Evolutionary conservation across 345 rosid species (phyloP), one percentile per base, ranked within the genome.

Genomic region (Aethionema arabicum): DNA sequence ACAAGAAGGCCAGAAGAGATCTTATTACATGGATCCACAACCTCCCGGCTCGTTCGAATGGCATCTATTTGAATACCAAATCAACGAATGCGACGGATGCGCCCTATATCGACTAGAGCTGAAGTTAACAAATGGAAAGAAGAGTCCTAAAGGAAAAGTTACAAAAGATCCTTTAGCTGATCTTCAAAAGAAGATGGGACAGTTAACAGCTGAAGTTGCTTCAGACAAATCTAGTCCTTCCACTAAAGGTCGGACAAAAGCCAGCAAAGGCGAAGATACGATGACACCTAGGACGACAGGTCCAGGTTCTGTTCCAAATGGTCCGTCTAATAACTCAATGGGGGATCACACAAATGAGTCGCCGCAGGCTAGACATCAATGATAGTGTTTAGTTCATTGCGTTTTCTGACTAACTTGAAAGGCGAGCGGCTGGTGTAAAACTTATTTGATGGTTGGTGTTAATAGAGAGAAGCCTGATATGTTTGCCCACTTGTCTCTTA

Each of bases 11-110:
- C 87, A 79, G 50, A 91, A 85, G 70, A 80, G 90, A 73, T 86
- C 98, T 54, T 91, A 91, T 77, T 91, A 84, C 63, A 86, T 91
- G 95, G 98, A 91, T 61, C 98, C 98, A 4, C 98, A 91, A 46
- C 98, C 98, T 48, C 62, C 81, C 0, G 81, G 82, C 46, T 35
- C 63, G 55, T 77, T 71, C 2, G 95, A 85, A 65, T 88, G 98
- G 98, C 98, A 86, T 82, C 77, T 91, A 32, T 91, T 49, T 42
- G 92, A 88, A 62, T 91, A 84, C 50, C 90, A 80, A 79, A 63
- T 83, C 51, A 68, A 57, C 27, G 79, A 68, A 35, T 78, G 74
- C 12, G 85, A 86, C 46, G 78, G 15, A 1, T 82, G 77, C 68
- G 90, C 95, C 4, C 74, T 86, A 32, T 86, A 88, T 72, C 80